These are phyloP conservation scores for Fistulinella staudtii DNA, from an alignment of 1,284 basidiomycete genomes.

Conservation along the genomic window DNA sequence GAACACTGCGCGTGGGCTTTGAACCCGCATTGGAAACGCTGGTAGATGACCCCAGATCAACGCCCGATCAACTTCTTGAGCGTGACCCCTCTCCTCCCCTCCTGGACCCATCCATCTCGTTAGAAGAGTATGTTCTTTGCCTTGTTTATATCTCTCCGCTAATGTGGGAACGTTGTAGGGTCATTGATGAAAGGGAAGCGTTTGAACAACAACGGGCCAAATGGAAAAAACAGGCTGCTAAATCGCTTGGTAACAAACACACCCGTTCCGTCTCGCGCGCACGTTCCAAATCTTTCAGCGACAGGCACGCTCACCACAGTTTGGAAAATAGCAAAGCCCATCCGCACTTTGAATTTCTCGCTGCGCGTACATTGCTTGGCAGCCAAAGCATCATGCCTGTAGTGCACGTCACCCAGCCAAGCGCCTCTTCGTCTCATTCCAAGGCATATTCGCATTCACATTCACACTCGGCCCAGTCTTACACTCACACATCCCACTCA, in stretches of 20 bases:
- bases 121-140: conserved; percentile 47
- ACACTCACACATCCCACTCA: conserved; percentile 25
- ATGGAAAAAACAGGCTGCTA: conserved; percentile 61
- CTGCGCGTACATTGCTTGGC: conserved; percentile 59
- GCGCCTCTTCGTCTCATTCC: conserved; percentile 18
- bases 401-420: conserved; percentile 34
- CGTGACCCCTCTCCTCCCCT: conserved; percentile 51
- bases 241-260: conserved; percentile 62
- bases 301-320: conserved; percentile 26
- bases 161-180: conserved; percentile 40
- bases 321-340: conserved; percentile 23
- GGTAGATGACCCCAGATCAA: conserved; percentile 15
- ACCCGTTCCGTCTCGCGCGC: conserved; percentile 58
- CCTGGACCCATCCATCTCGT: conserved; percentile 57
- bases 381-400: conserved; percentile 53
- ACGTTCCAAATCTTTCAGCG: conserved; percentile 57
- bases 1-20: conserved; percentile 9
- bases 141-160: not conserved
- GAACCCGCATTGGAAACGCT: conserved; percentile 22
- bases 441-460: conserved; percentile 29
- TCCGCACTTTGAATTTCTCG: conserved; percentile 50
- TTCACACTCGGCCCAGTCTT: conserved; percentile 26
- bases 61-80: conserved; percentile 35
- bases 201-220: conserved; percentile 57
- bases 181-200: conserved; percentile 57